A percentile compares a stretch with the other conserved stretches of the same genome.
Evolutionary conservation across 768 basidiomycete species (phyloP).

Genomic region (Pleurotus ostreatus): DNA sequence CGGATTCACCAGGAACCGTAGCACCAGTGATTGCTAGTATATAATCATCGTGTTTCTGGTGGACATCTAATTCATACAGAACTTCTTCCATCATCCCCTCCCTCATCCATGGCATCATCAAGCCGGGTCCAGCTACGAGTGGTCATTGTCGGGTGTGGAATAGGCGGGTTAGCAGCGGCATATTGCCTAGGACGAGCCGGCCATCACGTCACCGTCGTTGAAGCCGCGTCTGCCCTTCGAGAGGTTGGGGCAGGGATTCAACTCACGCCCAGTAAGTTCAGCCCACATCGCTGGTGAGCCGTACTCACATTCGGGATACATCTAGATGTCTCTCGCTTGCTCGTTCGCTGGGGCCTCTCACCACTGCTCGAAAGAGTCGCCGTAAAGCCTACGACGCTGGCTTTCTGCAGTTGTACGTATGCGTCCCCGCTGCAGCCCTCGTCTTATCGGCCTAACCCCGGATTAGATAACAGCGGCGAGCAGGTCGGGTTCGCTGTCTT

Average conservation of each 20-base stretch:
- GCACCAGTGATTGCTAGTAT: too few relatives aligned
- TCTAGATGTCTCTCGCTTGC: slow-evolving; percentile 35
- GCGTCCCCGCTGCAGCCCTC: neutral
- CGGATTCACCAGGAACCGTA: too few relatives aligned
- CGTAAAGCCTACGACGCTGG: slow-evolving; percentile 34
- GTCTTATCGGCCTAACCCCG: slow-evolving; percentile 15
- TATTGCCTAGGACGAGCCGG: slow-evolving; percentile 39
- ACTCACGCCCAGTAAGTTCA: slow-evolving; percentile 22
- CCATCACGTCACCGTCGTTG: slow-evolving; percentile 43
- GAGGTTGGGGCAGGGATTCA: slow-evolving; percentile 53
- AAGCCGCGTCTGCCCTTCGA: slow-evolving; percentile 29
- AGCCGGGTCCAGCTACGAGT: slow-evolving; percentile 17
- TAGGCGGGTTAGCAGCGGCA: slow-evolving; percentile 43
- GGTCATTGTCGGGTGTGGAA: slow-evolving; percentile 44
- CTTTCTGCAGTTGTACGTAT: slow-evolving; percentile 36
- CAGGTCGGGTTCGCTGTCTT: slow-evolving; percentile 34
- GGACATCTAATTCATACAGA: neutral
- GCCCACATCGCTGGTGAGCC: neutral
- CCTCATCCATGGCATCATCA: neutral
- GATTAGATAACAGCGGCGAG: slow-evolving; percentile 49
- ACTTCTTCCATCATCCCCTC: neutral
- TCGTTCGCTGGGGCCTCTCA: slow-evolving; percentile 45
- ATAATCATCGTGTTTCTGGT: neutral
- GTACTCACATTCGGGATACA: neutral
- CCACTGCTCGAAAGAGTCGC: slow-evolving; percentile 30